Conservation (phyloP, 2,329 filamentous ascomycete species). For the Cladosporium sp. region DNA sequence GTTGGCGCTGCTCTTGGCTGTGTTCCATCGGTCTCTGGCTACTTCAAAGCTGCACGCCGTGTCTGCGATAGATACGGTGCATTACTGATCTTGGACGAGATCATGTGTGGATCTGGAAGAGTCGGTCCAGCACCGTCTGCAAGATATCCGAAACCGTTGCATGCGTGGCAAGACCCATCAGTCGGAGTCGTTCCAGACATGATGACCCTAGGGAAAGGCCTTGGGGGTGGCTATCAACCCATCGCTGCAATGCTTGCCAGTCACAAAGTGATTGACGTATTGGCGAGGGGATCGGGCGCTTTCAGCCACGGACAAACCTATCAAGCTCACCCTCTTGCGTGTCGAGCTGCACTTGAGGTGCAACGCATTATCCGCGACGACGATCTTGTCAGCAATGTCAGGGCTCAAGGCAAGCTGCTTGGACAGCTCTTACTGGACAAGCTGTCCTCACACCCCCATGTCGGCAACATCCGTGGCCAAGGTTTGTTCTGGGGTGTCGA, state of each 20-base stretch:
- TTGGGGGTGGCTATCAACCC: conserved; percentile 64
- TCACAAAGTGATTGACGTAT: conserved; percentile 50
- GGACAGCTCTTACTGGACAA: conserved; percentile 45
- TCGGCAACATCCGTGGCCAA: conserved; percentile 62
- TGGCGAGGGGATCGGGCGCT: conserved; percentile 46
- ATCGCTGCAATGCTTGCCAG: conserved; percentile 62
- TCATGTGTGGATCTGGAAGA: conserved; percentile 69
- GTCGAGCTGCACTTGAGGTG: conserved; percentile 63
- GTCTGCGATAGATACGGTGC: conserved; percentile 72
- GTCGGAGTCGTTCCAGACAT: conserved; percentile 63
- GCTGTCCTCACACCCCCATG: conserved; percentile 49
- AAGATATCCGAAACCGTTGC: conserved; percentile 42
- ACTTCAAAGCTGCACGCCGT: conserved; percentile 66
- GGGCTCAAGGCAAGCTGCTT: conserved; percentile 53
- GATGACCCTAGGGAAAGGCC: conserved; percentile 65
- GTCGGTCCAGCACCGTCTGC: conserved; percentile 47
- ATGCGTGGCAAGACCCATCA: conserved; percentile 59
- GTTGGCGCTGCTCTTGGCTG: conserved; percentile 71
- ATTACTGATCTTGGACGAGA: conserved; percentile 76
- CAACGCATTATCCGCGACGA: conserved; percentile 60
- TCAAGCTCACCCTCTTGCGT: conserved; percentile 61
- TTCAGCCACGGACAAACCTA: conserved; percentile 66
- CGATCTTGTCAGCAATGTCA: conserved; percentile 60
- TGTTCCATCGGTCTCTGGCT: conserved; percentile 65
- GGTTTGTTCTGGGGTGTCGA: conserved; percentile 63